phyloP scores from a whole-genome alignment of 2,329 filamentous ascomycete genomes.

The Sphaerulina vaccinii region DNA sequence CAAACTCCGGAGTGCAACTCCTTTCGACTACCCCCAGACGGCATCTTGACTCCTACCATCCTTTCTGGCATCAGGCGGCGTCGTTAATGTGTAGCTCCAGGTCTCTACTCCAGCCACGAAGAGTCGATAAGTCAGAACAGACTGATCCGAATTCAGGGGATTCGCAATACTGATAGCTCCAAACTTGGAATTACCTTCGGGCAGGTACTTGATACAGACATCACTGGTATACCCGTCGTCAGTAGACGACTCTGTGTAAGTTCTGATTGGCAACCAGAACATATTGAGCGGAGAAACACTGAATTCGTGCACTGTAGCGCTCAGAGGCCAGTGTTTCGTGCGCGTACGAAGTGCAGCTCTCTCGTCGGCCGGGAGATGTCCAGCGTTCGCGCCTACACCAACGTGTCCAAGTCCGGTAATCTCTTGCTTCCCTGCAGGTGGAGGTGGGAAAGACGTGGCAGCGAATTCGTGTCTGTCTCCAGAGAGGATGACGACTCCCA shows the following conservation, averaged over 20 bases:
- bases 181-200: slow-evolving; percentile 86
- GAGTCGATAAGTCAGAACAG: slow-evolving; percentile 73
- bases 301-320: slow-evolving; percentile 79
- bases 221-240: slow-evolving; percentile 68
- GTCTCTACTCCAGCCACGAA: slow-evolving; percentile 77
- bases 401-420: slow-evolving; percentile 31
- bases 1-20: too few relatives aligned
- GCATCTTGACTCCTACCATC: slow-evolving; percentile 46
- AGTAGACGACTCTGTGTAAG: slow-evolving; percentile 65
- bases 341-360: slow-evolving; percentile 23
- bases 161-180: slow-evolving; percentile 77
- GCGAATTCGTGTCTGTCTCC: slow-evolving; percentile 98
- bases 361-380: slow-evolving; percentile 20
- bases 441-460: slow-evolving; percentile 70
- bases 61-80: slow-evolving; percentile 43
- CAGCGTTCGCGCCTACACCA: slow-evolving; percentile 25
- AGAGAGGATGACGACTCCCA: slow-evolving; percentile 80
- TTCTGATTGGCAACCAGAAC: slow-evolving; percentile 84
- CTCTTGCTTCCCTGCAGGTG: slow-evolving; percentile 50
- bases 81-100: slow-evolving; percentile 62
- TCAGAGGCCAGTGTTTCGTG: slow-evolving; percentile 55
- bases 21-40: slow-evolving; percentile 43
- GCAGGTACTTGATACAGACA: slow-evolving; percentile 79
- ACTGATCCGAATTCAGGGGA: slow-evolving; percentile 62
- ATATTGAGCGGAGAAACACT: slow-evolving; percentile 88